Conservation (phyloP, 805 yeast species). For the Zygosaccharomyces rouxii region DNA sequence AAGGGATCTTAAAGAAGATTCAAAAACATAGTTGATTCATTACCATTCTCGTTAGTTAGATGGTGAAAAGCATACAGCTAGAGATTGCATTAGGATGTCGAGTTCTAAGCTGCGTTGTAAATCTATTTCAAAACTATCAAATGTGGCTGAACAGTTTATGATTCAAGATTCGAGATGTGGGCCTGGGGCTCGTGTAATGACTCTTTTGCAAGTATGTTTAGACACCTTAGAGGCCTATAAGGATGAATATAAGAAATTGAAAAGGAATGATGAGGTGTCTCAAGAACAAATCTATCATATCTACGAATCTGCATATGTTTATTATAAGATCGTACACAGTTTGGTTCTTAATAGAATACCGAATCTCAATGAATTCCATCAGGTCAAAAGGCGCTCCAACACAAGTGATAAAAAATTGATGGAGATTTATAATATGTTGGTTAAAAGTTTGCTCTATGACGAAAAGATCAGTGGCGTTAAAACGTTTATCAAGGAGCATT, state of each 20-base stretch:
- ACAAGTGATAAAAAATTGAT: conserved; percentile 25
- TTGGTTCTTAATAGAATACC: conserved; percentile 30
- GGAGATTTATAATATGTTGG: conserved; percentile 33
- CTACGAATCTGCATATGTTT: conserved; percentile 34
- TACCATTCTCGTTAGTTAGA: not conserved
- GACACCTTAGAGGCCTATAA: conserved; percentile 32
- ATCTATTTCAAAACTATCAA: conserved; percentile 18
- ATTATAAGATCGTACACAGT: conserved; percentile 34
- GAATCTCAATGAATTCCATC: conserved; percentile 21
- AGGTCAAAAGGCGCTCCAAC: conserved; percentile 19
- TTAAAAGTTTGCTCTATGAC: conserved; percentile 29
- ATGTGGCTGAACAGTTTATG: conserved; percentile 24
- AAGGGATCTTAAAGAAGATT: not conserved
- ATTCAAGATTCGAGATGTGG: conserved; percentile 15
- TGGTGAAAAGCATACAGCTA: not conserved
- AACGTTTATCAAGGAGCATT: conserved; percentile 21
- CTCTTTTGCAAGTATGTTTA: conserved; percentile 28
- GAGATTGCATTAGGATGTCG: not conserved
- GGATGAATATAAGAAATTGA: conserved; percentile 28
- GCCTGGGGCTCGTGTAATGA: conserved; percentile 21
- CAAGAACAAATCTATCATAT: conserved; percentile 15
- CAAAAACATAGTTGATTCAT: too few relatives aligned
- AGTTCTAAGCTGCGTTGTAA: conserved; percentile 13
- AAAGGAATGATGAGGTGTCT: conserved; percentile 6
- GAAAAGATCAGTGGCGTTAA: conserved; percentile 29